These are phyloP conservation scores for Rhodofomes roseus DNA, from an alignment of 1,284 basidiomycete species.

Conservation along the genomic window DNA sequence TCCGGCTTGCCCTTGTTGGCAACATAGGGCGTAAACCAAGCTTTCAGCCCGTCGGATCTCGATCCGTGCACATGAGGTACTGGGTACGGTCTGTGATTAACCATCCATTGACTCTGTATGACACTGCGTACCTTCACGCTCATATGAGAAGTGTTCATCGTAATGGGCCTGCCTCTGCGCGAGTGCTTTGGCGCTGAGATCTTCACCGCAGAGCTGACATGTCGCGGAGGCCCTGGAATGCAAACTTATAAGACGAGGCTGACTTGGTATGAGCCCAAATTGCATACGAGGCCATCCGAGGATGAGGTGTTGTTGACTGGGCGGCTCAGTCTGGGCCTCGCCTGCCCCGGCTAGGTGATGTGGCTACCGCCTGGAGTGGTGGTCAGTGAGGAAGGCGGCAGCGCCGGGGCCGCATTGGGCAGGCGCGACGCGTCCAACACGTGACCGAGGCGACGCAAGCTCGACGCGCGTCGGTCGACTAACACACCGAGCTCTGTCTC, in stretches of 20 bases:
- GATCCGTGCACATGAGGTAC: not conserved
- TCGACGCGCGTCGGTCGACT: slow-evolving; percentile 53
- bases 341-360: not conserved
- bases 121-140: not conserved
- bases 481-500: not conserved
- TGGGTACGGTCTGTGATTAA: not conserved
- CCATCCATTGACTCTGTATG: not conserved
- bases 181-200: slow-evolving; percentile 35
- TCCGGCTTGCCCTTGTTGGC: slow-evolving; percentile 7
- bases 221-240: slow-evolving; percentile 2
- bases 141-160: slow-evolving; percentile 37
- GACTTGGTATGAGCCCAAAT: not conserved
- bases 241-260: not conserved
- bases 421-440: slow-evolving; percentile 14
- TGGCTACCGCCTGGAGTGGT: not conserved
- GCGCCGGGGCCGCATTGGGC: slow-evolving; percentile 3
- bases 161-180: slow-evolving; percentile 45
- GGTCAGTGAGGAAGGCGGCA: not conserved
- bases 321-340: too few species aligned
- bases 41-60: not conserved
- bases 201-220: slow-evolving; percentile 49
- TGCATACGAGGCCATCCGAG: not conserved
- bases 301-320: not conserved
- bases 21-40: slow-evolving; percentile 6
- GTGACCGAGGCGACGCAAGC: slow-evolving; percentile 27